Evolutionary conservation across 306 rosid species (phyloP).

Genomic region (Malus asiatica): DNA sequence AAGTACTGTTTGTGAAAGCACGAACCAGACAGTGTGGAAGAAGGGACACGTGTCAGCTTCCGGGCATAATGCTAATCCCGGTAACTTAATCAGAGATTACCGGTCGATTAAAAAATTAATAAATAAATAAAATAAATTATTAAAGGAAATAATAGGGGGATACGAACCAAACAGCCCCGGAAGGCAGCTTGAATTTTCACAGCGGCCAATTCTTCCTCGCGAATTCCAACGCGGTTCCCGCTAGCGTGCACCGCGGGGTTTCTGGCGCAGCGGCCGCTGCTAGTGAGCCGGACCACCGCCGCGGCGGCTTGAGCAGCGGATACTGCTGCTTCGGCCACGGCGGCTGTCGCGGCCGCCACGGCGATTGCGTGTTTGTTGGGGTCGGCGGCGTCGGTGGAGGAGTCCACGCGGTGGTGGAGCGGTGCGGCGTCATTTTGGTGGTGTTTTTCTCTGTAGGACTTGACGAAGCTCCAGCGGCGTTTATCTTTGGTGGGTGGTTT

Average conservation of each 20-base stretch:
- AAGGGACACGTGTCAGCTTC: slow-evolving; percentile 10
- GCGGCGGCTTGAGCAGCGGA: slow-evolving; percentile 63
- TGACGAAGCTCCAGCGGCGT: slow-evolving; percentile 67
- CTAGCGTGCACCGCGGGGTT: background rate
- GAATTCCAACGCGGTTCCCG: slow-evolving; percentile 12
- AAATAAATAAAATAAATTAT: background rate
- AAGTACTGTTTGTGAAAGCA: background rate
- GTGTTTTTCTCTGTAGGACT: slow-evolving; percentile 45
- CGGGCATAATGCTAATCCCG: slow-evolving; percentile 8
- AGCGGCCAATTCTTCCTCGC: slow-evolving; percentile 62
- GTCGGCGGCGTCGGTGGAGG: slow-evolving; percentile 3
- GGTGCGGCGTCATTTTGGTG: background rate
- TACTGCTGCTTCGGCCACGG: slow-evolving; percentile 48
- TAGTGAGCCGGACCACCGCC: slow-evolving; percentile 44
- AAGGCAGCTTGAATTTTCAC: slow-evolving; percentile 80
- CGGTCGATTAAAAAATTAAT: background rate
- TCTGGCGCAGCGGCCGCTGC: slow-evolving; percentile 20
- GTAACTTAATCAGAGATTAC: background rate
- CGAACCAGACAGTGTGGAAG: background rate
- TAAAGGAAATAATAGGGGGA: background rate
- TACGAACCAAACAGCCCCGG: slow-evolving; percentile 66
- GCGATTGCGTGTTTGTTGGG: slow-evolving; percentile 51
- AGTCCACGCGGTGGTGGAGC: background rate
- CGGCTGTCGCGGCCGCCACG: slow-evolving; percentile 43
- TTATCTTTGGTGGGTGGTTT: slow-evolving; percentile 36